Percentiles rank a stretch among this genome's conserved stretches.
Evolutionary conservation across 2,329 filamentous ascomycete genomes (phyloP).

Genomic region (Pyricularia grisea): DNA sequence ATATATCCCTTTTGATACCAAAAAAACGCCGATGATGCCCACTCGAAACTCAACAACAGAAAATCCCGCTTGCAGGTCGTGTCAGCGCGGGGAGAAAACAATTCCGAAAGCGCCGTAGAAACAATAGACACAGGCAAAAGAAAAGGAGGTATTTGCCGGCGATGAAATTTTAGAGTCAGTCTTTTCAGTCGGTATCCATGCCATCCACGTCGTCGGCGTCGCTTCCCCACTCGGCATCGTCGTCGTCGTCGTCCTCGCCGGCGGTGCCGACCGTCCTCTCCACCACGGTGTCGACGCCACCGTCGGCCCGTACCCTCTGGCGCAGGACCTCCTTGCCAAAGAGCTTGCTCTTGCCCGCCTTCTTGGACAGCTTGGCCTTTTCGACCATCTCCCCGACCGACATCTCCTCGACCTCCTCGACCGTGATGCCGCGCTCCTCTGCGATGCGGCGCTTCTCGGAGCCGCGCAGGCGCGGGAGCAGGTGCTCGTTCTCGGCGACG

Average conservation of each 20-base stretch:
- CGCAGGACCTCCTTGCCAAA: conserved; percentile 27
- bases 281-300: conserved; percentile 26
- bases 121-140: neutral
- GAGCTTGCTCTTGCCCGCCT: conserved; percentile 14
- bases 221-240: conserved; percentile 25
- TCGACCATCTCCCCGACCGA: conserved; percentile 21
- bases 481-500: conserved; percentile 84
- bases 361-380: conserved; percentile 15
- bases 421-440: conserved; percentile 29
- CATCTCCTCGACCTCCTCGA: conserved; percentile 23
- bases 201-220: conserved; percentile 14
- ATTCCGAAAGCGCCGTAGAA: neutral
- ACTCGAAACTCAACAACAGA: neutral
- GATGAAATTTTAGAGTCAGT: neutral
- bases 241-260: conserved; percentile 17
- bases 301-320: conserved; percentile 25
- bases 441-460: conserved; percentile 60
- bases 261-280: conserved; percentile 7
- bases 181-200: conserved; percentile 28
- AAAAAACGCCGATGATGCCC: conserved; percentile 1
- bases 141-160: neutral
- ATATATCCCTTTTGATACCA: neutral
- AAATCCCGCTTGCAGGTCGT: neutral
- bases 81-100: neutral
- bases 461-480: conserved; percentile 66